These are phyloP conservation scores for Pichia occidentalis DNA, from an alignment of 805 yeast genomes.

Conservation along the genomic window DNA sequence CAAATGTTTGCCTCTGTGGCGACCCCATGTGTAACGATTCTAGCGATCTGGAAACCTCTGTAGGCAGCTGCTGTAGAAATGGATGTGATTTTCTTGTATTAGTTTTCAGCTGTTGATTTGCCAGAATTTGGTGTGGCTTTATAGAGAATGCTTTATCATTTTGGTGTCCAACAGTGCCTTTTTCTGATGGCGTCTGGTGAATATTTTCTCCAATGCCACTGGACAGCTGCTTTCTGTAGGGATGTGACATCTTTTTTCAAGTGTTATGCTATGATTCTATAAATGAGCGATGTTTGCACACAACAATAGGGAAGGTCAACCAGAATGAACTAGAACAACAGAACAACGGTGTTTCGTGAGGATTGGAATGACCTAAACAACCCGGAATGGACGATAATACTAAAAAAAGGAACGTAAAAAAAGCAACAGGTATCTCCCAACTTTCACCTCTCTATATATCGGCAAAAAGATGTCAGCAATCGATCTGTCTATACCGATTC, in stretches of 20 bases:
- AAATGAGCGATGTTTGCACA: no score
- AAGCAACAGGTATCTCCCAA: no score
- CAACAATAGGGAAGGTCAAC: no score
- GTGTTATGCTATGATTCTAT: no score
- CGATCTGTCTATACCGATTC: no score
- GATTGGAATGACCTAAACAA: no score
- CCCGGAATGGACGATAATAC: no score
- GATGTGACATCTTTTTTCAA: slow-evolving; percentile 14
- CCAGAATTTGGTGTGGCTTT: slow-evolving; percentile 8
- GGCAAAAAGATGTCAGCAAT: no score
- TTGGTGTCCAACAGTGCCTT: background rate
- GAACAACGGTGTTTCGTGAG: no score
- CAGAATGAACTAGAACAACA: no score
- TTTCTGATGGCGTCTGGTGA: background rate
- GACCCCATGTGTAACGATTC: slow-evolving; percentile 9
- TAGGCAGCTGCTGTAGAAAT: slow-evolving; percentile 12
- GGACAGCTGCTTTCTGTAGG: slow-evolving; percentile 10
- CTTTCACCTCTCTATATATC: no score
- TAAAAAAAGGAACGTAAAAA: no score
- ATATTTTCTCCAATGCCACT: background rate
- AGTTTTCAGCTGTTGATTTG: slow-evolving; percentile 3
- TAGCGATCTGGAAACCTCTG: slow-evolving; percentile 9
- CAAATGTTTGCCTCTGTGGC: slow-evolving; percentile 2
- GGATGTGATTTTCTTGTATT: slow-evolving; percentile 10
- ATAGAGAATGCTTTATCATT: background rate